Evolutionary conservation across 208 protist genomes (phyloP).

Genomic region (Trypanosoma cruzi): DNA sequence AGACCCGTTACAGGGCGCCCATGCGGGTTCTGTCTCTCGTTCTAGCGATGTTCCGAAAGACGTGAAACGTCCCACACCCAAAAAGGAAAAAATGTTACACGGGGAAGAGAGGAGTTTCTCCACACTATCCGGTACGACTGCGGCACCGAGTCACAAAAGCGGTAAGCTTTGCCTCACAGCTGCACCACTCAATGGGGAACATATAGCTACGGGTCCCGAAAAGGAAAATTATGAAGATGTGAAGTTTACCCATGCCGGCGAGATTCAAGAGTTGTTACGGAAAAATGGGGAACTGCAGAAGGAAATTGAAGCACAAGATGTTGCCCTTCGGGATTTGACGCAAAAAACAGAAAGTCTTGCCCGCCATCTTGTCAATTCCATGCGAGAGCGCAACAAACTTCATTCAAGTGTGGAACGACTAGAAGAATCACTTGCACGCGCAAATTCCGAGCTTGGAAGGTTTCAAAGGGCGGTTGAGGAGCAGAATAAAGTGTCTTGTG

Average conservation of each 20-base stretch:
- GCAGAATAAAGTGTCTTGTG: constrained; percentile 38
- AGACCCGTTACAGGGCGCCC: neutral
- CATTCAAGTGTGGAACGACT: constrained; percentile 58
- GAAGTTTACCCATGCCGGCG: neutral
- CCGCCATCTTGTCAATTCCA: constrained; percentile 74
- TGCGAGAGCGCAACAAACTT: constrained; percentile 68
- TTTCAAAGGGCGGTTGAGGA: constrained; percentile 51
- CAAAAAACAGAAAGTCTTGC: constrained; percentile 79
- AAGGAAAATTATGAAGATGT: constrained; percentile 1
- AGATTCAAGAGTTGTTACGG: constrained; percentile 19
- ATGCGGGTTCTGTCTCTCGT: neutral
- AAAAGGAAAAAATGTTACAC: neutral
- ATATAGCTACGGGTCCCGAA: neutral
- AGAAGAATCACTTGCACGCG: constrained; percentile 62
- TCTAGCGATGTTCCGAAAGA: neutral
- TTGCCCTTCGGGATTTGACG: constrained; percentile 44
- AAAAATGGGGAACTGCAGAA: constrained; percentile 48
- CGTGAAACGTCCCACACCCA: neutral
- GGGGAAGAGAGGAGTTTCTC: neutral
- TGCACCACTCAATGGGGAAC: neutral
- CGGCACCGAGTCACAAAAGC: neutral
- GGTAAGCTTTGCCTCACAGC: neutral
- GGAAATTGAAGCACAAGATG: constrained; percentile 52
- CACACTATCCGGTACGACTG: neutral
- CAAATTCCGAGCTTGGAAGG: constrained; percentile 60